Percentiles rank a stretch among this genome's conserved stretches.
Evolutionary conservation across 192 early-diverging fungal genomes (phyloP).

Genomic region (Backusella sp.): DNA sequence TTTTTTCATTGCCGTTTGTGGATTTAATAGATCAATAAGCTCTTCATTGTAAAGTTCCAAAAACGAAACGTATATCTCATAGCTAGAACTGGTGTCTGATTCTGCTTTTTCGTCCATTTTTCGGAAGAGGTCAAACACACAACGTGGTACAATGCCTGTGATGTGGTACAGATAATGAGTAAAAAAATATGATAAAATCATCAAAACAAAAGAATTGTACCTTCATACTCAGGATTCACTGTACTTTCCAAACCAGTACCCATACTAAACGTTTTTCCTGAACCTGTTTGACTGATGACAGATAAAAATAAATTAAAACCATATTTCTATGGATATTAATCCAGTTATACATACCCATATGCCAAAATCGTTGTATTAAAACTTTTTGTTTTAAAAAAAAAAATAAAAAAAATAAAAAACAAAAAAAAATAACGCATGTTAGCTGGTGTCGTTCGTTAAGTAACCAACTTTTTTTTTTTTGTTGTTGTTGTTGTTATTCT

Average conservation of each 20-base stretch:
- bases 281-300: conserved; percentile 71
- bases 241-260: conserved; percentile 61
- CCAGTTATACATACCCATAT: conserved; percentile 53
- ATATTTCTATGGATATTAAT: neutral
- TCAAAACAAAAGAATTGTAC: conserved; percentile 10
- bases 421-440: conserved; percentile 25
- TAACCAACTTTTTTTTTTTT: neutral
- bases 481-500: conserved; percentile 17
- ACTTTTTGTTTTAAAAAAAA: conserved; percentile 41
- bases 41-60: conserved; percentile 97
- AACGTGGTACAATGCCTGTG: conserved; percentile 68
- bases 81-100: conserved; percentile 32
- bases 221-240: conserved; percentile 22
- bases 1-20: conserved; percentile 27
- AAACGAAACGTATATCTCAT: conserved; percentile 74
- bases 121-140: conserved; percentile 60
- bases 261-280: conserved; percentile 97
- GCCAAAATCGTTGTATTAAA: conserved; percentile 95
- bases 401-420: neutral
- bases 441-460: neutral
- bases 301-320: neutral
- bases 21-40: conserved; percentile 80
- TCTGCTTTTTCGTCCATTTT: conserved; percentile 32
- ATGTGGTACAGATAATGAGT: neutral
- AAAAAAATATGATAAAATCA: conserved; percentile 1